Conservation (phyloP, 176 grass and related monocot genomes). For the Ensete ventricosum region DNA sequence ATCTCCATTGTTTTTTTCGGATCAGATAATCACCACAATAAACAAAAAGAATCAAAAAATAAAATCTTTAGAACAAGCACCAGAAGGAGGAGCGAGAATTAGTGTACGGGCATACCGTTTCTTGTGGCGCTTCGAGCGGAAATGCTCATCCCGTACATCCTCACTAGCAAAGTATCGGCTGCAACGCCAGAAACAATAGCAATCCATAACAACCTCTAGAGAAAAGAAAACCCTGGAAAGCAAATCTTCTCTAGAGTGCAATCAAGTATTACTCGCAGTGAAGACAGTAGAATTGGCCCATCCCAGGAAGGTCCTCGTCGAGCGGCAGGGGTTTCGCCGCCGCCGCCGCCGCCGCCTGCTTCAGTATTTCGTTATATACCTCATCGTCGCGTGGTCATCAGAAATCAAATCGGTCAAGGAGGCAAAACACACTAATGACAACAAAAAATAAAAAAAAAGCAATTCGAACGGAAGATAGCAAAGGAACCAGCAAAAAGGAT, state of each 20-base stretch:
- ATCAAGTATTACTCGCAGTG: slow-evolving; percentile 72
- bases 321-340: slow-evolving; percentile 39
- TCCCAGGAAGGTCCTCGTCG: slow-evolving; percentile 79
- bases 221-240: not conserved
- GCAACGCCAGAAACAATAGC: slow-evolving; percentile 13
- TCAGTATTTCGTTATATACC: slow-evolving; percentile 76
- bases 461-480: not conserved
- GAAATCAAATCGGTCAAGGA: slow-evolving; percentile 5
- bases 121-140: slow-evolving; percentile 87
- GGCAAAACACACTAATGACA: not conserved
- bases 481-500: slow-evolving; percentile 19
- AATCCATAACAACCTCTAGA: not conserved
- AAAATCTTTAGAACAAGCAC: not conserved
- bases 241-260: not conserved
- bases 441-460: not conserved
- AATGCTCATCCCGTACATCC: slow-evolving; percentile 52
- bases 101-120: slow-evolving; percentile 38
- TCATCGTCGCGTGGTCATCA: slow-evolving; percentile 44
- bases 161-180: slow-evolving; percentile 83
- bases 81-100: not conserved
- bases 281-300: slow-evolving; percentile 95
- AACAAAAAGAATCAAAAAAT: not conserved
- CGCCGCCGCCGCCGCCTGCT: slow-evolving; percentile 48
- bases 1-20: not conserved
- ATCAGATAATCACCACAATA: not conserved